Evolutionary conservation across 2,329 filamentous ascomycete genomes (phyloP), one percentile per base, ranked within the genome.

Genomic region (Chaetothyriales sp.): DNA sequence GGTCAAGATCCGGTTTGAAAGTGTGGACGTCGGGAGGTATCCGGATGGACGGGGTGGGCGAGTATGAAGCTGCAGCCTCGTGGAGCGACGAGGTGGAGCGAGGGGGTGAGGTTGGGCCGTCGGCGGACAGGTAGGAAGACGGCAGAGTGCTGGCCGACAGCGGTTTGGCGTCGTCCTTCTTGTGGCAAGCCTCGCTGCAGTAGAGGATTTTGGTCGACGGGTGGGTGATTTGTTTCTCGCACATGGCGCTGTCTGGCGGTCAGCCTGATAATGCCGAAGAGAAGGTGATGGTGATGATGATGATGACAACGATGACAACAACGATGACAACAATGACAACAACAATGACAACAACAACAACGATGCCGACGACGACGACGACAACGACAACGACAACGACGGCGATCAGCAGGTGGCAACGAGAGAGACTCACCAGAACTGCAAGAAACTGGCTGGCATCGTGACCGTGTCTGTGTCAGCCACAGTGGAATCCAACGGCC

Each of bases 141-240:
- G 62, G 62, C 8, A 66, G 62, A 5, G 64, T 58, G 22, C 63
- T 58, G 51, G 59, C 68, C 6, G 68, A 70, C 18, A 72, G 64
- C 46, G 70, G 70, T 59, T 72, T 72, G 57, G 64, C 63, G 9
- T 68, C 69, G 62, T 73, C 70, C 60, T 70, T 72, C 59, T 69
- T 69, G 52, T 68, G 69, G 59, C 71, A 73, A 78, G 74, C 75
- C 70, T 82, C 77, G 49, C 78, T 82, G 68, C 80, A 83, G 64
- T 83, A 83, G 45, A 83, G 69, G 43, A 81, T 71, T 15, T 72
- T 73, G 62, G 77, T 77, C 64, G 75, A 75, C 15, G 80, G 80
- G 29, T 76, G 73, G 50, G 78, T 74, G 60, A 83, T 82, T 67
- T 82, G 79, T 64, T 75, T 80, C 65, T 83, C 80, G 65, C 80